Evolutionary conservation across 2,329 filamentous ascomycete genomes (phyloP), one percentile per base, ranked within the genome.

Genomic region (Mariannaea sp.): DNA sequence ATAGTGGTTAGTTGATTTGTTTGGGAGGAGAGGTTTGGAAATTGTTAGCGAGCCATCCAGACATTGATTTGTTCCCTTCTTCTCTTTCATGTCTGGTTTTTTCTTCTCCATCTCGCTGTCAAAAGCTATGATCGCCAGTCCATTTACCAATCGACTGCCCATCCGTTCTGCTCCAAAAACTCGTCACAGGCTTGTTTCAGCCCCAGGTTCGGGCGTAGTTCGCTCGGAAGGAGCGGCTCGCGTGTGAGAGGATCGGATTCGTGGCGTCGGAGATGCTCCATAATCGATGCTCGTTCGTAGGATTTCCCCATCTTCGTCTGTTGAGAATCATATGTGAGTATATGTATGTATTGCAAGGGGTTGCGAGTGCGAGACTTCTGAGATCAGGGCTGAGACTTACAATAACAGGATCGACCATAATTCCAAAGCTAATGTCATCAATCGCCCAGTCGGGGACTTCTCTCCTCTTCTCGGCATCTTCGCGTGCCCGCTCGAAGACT

Each of bases 261-360:
- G 27, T 84, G 84, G 17, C 88, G 80, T 65, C 88, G 87, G 20
- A 99, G 78, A 68, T 97, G 92, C 71, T 96, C 91, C 67, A 92
- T 79, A 56, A 99, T 88, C 13, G 89, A 89, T 0, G 89, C 81
- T 35, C 93, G 83, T 70, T 97, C 94, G 70, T 96, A 99, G 1
- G 89, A 94, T 59, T 92, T 89, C 10, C 94, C 94, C 1, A 88
- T 92, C 66, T 89, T 92, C 1, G 90, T 93, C 86, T 77, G 71
- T 62, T 55, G 13, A 9, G 17, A 19, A 3, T 17, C 8, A 63
- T 7, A 60, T 8, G 20, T 40, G 12, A 29, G 55, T 68, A 51
- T 13, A n/a, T n/a, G n/a, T n/a, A n/a, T n/a, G n/a, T n/a, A n/a
- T n/a, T n/a, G n/a, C n/a, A n/a, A n/a, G n/a, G 13, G 19, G 17